Base-by-base conservation (phyloP, 805 yeast genomes). In the Yamadazyma kitorensis region DNA sequence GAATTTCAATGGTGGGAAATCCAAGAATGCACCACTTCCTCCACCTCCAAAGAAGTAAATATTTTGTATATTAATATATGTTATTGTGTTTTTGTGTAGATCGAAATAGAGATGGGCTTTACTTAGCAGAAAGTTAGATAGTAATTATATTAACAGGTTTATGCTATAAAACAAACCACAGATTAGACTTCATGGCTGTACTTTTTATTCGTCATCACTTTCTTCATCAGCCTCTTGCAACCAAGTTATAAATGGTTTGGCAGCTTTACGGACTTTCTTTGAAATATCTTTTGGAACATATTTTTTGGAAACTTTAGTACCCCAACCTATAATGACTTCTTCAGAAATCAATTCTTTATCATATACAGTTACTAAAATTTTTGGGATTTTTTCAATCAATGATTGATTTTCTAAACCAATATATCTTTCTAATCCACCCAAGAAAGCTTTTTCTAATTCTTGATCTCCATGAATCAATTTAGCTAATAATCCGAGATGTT, bases 341-440 rank as follows among this genome's bases (percentile, higher is more conserved):
- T 93, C 98, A 31, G 86, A 76, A 31, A 86, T 68, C 40, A 93
- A 64, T 48, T 93, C 98, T 47, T 76, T 71, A 54, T 89, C 87
- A 66, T 93, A 93, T 31, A 87, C 66, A 54, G 76, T 72, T 64
- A 86, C 77, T 51, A 93, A 71, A 44, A 93, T 79, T 61, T 86
- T 87, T 45, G 98, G 93, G 35, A 91, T 74, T 33, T 65, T 51
- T 37, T 82, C 74, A 51, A 87, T 78, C 49, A 88, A 71, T 3
- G 52, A 67, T 26, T 83, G 85, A 50, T 85, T 79, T 53, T 81
- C 85, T 40, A 85, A 63, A 41, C 98, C 98, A 46, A 91, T 67
- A 57, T 86, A 78, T 59, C 98, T 82, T 71, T 93, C 99, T 48
- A 93, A 72, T 44, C 98, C 99, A 51, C 99, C 98, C 41, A 93